Percentiles rank a stretch among this genome's conserved stretches.
Conservation (phyloP, 176 grass and related monocot species). For the Oryza coarctata region DNA sequence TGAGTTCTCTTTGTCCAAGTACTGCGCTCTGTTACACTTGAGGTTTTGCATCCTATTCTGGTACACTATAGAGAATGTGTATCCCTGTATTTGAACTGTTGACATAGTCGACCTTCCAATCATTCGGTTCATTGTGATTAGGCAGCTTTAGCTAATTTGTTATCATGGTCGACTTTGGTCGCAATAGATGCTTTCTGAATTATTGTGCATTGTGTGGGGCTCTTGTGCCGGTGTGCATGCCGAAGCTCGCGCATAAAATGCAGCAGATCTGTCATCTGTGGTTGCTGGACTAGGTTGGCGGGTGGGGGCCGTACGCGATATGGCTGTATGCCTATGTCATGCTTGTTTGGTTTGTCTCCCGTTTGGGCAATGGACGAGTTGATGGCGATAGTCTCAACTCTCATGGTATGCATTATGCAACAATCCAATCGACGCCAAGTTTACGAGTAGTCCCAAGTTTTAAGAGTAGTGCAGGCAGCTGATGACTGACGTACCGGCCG, state of each 20-base stretch:
- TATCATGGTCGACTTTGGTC: conserved; percentile 22
- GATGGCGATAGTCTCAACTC: background rate
- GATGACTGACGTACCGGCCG: too few species aligned
- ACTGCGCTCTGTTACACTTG: background rate
- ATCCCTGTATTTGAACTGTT: conserved; percentile 4
- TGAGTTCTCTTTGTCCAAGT: background rate
- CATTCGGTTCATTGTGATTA: conserved; percentile 21
- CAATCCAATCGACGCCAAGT: background rate
- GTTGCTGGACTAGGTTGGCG: background rate
- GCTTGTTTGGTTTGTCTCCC: conserved; percentile 23
- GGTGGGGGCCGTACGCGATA: conserved; percentile 8
- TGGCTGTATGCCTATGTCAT: conserved; percentile 10
- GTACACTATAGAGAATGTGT: background rate
- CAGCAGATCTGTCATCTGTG: background rate
- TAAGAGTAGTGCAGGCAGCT: too few species aligned
- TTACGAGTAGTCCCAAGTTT: too few species aligned
- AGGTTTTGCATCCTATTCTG: background rate
- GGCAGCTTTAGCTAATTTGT: conserved; percentile 8
- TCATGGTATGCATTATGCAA: background rate
- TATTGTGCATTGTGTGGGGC: conserved; percentile 29
- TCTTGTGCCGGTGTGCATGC: conserved; percentile 21
- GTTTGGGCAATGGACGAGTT: background rate
- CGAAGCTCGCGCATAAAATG: background rate
- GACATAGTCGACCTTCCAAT: background rate
- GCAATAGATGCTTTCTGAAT: conserved; percentile 40